phyloP scores from a whole-genome alignment of 2,329 filamentous ascomycete species.

The Paecilomyces sp. region DNA sequence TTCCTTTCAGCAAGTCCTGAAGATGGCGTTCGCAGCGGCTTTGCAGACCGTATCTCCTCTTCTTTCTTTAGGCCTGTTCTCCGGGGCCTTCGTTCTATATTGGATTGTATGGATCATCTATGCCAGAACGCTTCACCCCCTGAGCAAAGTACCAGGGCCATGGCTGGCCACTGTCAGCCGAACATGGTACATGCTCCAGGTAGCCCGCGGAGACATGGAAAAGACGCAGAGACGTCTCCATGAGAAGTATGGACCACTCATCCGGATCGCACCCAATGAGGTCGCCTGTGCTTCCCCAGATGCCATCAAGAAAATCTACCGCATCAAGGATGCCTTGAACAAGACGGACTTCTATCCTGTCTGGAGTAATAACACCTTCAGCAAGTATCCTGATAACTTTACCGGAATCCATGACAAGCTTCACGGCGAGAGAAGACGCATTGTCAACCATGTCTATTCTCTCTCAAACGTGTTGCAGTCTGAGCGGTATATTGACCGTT shows the following conservation, averaged over 20 bases:
- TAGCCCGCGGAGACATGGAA: conserved; percentile 14
- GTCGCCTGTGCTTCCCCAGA: conserved; percentile 15
- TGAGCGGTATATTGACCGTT: conserved; percentile 18
- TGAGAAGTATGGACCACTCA: conserved; percentile 11
- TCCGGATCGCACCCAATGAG: conserved; percentile 16
- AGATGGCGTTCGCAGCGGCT: not conserved
- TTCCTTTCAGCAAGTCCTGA: not conserved
- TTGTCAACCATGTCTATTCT: conserved; percentile 15
- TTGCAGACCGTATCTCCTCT: not conserved
- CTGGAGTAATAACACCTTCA: conserved; percentile 11
- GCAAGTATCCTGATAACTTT: conserved; percentile 18
- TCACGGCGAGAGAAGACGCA: conserved; percentile 18
- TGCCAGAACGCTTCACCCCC: conserved; percentile 12
- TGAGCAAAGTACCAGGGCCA: conserved; percentile 13
- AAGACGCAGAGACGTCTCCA: conserved; percentile 13
- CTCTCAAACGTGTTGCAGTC: conserved; percentile 19
- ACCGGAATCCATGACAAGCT: conserved; percentile 13
- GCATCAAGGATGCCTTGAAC: conserved; percentile 8
- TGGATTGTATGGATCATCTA: conserved; percentile 18
- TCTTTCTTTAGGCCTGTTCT: not conserved
- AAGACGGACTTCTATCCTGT: conserved; percentile 22
- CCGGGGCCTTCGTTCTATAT: conserved; percentile 2
- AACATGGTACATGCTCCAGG: conserved; percentile 16
- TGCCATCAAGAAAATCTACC: conserved; percentile 17
- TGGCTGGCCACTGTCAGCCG: conserved; percentile 18